Percentiles rank a stretch among this genome's conserved stretches.
phyloP scores from a whole-genome alignment of 2,329 filamentous ascomycete genomes.

The Torrubiella hemipterigena region DNA sequence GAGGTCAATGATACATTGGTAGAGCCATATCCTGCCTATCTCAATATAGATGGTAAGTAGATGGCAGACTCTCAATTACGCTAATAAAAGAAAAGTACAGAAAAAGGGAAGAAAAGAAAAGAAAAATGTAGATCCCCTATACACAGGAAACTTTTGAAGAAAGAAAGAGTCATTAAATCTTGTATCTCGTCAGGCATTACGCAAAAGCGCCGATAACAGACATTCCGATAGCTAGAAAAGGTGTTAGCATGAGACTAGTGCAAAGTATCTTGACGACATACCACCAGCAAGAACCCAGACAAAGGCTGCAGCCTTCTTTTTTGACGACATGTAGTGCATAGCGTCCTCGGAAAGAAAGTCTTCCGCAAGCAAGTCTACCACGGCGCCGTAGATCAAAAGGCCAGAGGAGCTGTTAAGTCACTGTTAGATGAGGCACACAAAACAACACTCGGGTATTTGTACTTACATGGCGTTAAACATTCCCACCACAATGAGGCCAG shows the following conservation, averaged over 20 bases:
- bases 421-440: background rate
- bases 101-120: too few species aligned
- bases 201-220: slow-evolving; percentile 35
- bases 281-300: slow-evolving; percentile 37
- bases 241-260: slow-evolving; percentile 1
- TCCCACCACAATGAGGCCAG: slow-evolving; percentile 52
- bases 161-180: too few species aligned
- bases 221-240: slow-evolving; percentile 27
- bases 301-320: slow-evolving; percentile 42
- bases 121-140: too few species aligned
- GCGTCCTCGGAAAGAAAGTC: slow-evolving; percentile 53
- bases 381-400: slow-evolving; percentile 47
- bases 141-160: too few species aligned
- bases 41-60: too few species aligned
- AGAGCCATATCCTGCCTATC: too few species aligned
- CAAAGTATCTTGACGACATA: slow-evolving; percentile 15
- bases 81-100: too few species aligned
- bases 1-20: too few species aligned
- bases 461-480: slow-evolving; percentile 47
- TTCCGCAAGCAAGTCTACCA: slow-evolving; percentile 52
- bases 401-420: slow-evolving; percentile 31
- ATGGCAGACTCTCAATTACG: too few species aligned
- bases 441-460: background rate
- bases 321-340: slow-evolving; percentile 33
- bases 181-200: too few species aligned